Evolutionary conservation across 2,329 filamentous ascomycete genomes (phyloP), one percentile per base, ranked within the genome.

Genomic region (Leptographium wingfieldii): DNA sequence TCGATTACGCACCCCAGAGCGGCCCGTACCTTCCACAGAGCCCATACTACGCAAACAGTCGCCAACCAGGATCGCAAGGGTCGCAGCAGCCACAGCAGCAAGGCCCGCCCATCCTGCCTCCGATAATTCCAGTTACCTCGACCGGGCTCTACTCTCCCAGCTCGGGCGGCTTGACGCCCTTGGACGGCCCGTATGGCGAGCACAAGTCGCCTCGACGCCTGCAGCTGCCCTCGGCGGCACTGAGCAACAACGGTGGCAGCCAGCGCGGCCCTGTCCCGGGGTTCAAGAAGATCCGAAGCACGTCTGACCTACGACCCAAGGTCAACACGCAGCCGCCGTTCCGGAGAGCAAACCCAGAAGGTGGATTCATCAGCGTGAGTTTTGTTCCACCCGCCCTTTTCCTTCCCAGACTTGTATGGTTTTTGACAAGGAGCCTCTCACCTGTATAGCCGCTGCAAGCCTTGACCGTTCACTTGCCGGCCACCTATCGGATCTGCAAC

Each of bases 401-500:
- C 27, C 55, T 55, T 49, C 38, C 46, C 58, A 31, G 6, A 40
- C n/a, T 11, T 55, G 56, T 51, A 63, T 29, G 64, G 59, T 35
- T 25, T 7, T 43, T 56, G 35, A 40, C 19, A 7, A 38, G 22
- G 5, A 16, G 29, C 48, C n/a, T 22, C 55, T 3, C 16, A n/a
- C 10, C 43, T 19, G 9, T 5, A 48, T 70, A 95, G 90, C 94
- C 94, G 56, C 80, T 99, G 56, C 92, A 97, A 86, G 92, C 94
- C 55, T 80, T 99, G 63, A 99, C 94, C 1, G 87, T 88, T 49
- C 92, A 97, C 68, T 79, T 99, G 25, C 92, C 94, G 19, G 87
- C 92, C 5, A 97, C 94, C 2, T 99, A 99, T 76, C 88, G 94
- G 67, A 97, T 99, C 72, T 99, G 94, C 78, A 99, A 99, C 71